Evolutionary conservation across 345 rosid genomes (phyloP).

Genomic region (Psidium friedrichsthalianum): DNA sequence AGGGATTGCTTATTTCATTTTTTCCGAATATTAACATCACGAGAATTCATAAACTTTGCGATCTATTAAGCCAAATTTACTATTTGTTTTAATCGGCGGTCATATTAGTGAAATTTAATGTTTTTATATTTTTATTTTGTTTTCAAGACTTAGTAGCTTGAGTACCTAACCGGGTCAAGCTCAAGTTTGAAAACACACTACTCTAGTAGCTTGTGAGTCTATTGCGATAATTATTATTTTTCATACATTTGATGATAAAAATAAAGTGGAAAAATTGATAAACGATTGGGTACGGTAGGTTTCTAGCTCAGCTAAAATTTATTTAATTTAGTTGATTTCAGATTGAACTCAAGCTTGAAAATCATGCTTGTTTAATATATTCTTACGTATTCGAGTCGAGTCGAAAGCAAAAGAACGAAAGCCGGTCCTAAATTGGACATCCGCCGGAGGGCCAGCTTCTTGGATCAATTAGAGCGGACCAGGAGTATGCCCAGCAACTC

Average conservation of each 20-base stretch:
- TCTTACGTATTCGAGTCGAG: neutral
- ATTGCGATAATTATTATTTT: neutral
- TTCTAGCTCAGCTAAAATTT: neutral
- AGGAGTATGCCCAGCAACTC: neutral
- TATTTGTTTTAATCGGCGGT: no score
- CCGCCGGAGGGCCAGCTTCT: neutral
- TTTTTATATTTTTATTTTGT: neutral
- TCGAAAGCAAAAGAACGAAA: neutral
- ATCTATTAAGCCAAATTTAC: no score
- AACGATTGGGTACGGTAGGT: no score
- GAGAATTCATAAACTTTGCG: no score
- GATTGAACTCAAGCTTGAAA: neutral
- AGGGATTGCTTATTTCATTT: no score
- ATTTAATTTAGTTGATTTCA: no score
- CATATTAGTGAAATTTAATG: no score
- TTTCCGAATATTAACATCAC: no score
- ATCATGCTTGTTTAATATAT: neutral
- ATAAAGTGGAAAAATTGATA: neutral
- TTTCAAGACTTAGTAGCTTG: neutral
- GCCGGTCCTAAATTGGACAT: neutral
- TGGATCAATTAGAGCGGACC: neutral
- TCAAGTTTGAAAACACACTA: no score
- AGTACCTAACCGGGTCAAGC: no score
- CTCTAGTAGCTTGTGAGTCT: neutral
- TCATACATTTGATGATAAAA: neutral